Evolutionary conservation across 371 early-diverging fungal species (phyloP).

Genomic region (Sporodiniella umbellata): DNA sequence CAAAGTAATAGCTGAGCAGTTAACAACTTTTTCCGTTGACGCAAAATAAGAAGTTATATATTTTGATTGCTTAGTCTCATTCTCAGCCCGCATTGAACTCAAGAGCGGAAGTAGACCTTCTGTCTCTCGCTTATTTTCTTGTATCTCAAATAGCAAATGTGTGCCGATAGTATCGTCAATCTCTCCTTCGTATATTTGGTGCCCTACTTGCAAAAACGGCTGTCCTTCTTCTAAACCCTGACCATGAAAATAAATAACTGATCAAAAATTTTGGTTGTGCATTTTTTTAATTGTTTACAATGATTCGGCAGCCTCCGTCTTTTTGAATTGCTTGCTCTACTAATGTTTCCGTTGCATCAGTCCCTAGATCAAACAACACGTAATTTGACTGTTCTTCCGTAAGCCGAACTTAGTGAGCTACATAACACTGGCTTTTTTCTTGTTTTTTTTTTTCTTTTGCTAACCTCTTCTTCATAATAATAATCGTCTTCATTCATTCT

Average conservation of each 20-base stretch:
- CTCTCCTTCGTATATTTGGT: conserved; percentile 12
- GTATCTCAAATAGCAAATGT: conserved; percentile 19
- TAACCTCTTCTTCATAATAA: conserved; percentile 23
- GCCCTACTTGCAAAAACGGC: conserved; percentile 15
- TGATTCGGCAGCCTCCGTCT: conserved; percentile 13
- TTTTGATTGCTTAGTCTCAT: not conserved
- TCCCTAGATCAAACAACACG: conserved; percentile 19
- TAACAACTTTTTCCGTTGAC: conserved; percentile 11
- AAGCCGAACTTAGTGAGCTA: too few relatives aligned
- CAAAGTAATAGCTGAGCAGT: conserved; percentile 2
- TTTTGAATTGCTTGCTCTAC: conserved; percentile 4
- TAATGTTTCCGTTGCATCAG: not conserved
- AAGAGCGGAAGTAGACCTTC: conserved; percentile 12
- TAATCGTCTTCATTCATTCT: conserved; percentile 11
- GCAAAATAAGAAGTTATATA: not conserved
- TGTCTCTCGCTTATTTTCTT: conserved; percentile 12
- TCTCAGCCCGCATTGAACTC: conserved; percentile 16
- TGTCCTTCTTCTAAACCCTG: conserved; percentile 22
- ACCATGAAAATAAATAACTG: not conserved
- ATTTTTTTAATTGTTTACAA: conserved; percentile 1
- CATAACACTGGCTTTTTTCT: too few relatives aligned
- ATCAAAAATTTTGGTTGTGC: not conserved
- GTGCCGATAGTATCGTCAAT: conserved; percentile 24
- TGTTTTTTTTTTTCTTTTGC: not conserved
- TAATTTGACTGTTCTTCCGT: conserved; percentile 13